Evolutionary conservation across 306 rosid species (phyloP).

Genomic region (Gastrolobium villosum): DNA sequence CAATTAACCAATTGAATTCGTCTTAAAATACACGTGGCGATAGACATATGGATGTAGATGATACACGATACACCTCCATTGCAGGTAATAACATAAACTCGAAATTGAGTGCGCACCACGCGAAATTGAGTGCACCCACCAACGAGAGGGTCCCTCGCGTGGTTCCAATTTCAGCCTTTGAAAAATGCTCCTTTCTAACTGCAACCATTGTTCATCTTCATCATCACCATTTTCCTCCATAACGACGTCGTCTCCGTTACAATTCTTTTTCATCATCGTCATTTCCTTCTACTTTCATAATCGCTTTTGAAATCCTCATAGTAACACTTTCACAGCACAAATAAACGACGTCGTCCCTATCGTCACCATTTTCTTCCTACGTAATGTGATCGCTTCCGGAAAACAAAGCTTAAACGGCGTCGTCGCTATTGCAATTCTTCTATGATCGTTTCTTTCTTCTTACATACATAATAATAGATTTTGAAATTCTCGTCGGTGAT

Average conservation of each 20-base stretch:
- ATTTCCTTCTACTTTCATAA: neutral
- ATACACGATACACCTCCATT: neutral
- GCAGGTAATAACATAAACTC: conserved; percentile 37
- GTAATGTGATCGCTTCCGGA: neutral
- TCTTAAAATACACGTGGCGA: conserved; percentile 5
- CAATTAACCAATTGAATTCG: neutral
- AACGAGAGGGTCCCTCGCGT: conserved; percentile 43
- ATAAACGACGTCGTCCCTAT: conserved; percentile 1
- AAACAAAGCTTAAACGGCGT: conserved; percentile 20
- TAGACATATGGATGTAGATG: neutral
- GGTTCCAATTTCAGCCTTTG: conserved; percentile 39
- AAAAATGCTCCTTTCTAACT: conserved; percentile 40
- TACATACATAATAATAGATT: neutral
- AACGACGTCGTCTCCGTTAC: conserved; percentile 19
- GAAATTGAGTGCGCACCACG: conserved; percentile 54
- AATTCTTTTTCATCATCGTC: neutral
- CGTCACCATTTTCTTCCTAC: neutral
- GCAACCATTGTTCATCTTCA: neutral
- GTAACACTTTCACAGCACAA: neutral
- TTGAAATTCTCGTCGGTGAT: conserved; percentile 1
- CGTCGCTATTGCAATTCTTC: conserved; percentile 24
- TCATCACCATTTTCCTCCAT: neutral
- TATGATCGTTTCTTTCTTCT: neutral
- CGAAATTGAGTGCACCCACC: conserved; percentile 48
- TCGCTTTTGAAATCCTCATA: neutral